Evolutionary conservation across 2,329 filamentous ascomycete species (phyloP).

Genomic region (Hawksworthiomyces lignivorus): DNA sequence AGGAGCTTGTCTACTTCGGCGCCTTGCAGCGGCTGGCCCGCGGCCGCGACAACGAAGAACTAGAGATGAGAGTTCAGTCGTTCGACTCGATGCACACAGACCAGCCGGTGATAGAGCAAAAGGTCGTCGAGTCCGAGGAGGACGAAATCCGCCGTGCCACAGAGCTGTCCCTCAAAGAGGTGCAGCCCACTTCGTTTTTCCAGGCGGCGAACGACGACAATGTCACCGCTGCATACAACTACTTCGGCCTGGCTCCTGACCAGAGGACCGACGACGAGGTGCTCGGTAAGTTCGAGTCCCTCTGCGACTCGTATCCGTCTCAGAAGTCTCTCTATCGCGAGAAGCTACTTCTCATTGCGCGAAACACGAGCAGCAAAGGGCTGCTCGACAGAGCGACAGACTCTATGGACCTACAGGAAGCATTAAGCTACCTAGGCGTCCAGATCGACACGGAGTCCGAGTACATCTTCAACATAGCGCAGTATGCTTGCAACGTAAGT

Average conservation of each 20-base stretch:
- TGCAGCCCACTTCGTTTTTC: background rate
- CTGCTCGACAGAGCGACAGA: conserved; percentile 13
- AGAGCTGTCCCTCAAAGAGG: conserved; percentile 13
- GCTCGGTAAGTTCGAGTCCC: conserved; percentile 17
- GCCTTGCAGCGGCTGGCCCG: conserved; percentile 15
- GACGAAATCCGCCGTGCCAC: conserved; percentile 16
- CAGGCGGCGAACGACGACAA: conserved; percentile 1
- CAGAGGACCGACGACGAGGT: conserved; percentile 15
- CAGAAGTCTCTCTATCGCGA: conserved; percentile 20
- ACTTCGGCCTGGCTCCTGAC: conserved; percentile 16
- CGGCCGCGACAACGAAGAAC: conserved; percentile 17
- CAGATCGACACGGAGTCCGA: conserved; percentile 25
- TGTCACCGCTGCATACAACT: conserved; percentile 17
- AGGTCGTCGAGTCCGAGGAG: conserved; percentile 4
- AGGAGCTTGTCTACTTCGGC: conserved; percentile 12
- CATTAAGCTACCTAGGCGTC: conserved; percentile 30
- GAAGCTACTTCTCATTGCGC: conserved; percentile 21
- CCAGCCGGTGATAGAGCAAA: background rate
- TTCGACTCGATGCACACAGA: conserved; percentile 12
- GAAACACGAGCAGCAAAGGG: conserved; percentile 15
- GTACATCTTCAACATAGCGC: conserved; percentile 23
- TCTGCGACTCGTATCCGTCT: conserved; percentile 18
- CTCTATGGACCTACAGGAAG: conserved; percentile 25
- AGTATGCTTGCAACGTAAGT: conserved; percentile 9
- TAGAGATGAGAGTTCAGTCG: conserved; percentile 13